These are phyloP conservation scores for Saturnispora sanitii DNA, from an alignment of 805 yeast species.

Conservation along the genomic window DNA sequence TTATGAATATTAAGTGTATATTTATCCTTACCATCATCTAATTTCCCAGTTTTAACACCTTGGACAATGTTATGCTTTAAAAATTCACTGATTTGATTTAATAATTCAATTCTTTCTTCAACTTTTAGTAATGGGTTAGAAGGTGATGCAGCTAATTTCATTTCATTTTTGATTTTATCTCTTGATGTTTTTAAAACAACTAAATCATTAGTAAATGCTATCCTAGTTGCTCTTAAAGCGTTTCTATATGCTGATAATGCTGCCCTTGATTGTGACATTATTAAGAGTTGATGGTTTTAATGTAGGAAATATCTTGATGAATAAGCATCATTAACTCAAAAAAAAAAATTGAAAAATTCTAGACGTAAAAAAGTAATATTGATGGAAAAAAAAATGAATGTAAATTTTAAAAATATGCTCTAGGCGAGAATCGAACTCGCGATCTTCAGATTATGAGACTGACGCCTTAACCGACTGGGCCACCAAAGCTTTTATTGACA, in stretches of 20 bases:
- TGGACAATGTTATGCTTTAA: constrained; percentile 80
- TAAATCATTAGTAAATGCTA: constrained; percentile 47
- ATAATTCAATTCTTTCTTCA: constrained; percentile 41
- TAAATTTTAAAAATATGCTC: constrained; percentile 18
- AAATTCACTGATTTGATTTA: constrained; percentile 64
- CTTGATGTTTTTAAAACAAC: constrained; percentile 51
- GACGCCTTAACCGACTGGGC: constrained; percentile 28
- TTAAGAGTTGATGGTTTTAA: not conserved
- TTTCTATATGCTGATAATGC: constrained; percentile 45
- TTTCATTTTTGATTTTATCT: constrained; percentile 46
- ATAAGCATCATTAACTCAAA: not conserved
- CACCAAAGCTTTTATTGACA: constrained; percentile 21
- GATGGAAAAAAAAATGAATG: not conserved
- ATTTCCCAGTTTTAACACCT: constrained; percentile 39
- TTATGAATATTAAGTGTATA: constrained; percentile 62
- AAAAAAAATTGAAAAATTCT: not conserved
- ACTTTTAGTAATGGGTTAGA: constrained; percentile 39
- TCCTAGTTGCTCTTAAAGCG: constrained; percentile 54
- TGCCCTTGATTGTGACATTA: constrained; percentile 13
- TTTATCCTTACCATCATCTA: constrained; percentile 33
- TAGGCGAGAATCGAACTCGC: constrained; percentile 33
- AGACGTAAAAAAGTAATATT: not conserved
- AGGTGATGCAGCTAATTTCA: constrained; percentile 25
- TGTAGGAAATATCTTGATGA: not conserved
- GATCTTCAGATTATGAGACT: constrained; percentile 26